Base-by-base conservation (phyloP, 2,329 filamentous ascomycete species). In the Aspergillus aculeatinus region DNA sequence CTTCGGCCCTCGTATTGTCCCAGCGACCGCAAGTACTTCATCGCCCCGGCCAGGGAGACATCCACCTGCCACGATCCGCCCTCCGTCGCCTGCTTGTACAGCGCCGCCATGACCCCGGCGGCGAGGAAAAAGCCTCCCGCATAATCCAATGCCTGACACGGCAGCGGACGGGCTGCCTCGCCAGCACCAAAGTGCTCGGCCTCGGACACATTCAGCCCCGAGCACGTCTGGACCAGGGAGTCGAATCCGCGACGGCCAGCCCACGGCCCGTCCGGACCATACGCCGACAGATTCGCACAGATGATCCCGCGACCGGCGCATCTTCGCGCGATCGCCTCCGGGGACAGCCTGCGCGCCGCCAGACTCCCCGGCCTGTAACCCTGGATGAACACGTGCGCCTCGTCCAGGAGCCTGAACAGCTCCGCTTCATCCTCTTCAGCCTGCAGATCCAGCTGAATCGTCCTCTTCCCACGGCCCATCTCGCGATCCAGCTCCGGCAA, bases 141-240 rank as follows among this genome's bases (percentile, higher is more conserved):
- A 61, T 87, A 83, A 66, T 87, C 85, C 0, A 87, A 75, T 0
- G 81, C 83, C 68, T 87, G 84, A 57, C 80, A 84, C 0, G 84
- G 84, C 33, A 79, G 72, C 0, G 78, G 71, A 1, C 77, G 76
- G 0, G 80, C 79, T 0, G 72, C 57, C 51, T 80, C 78, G 0
- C 75, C 76, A 0, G 67, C 60, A 2, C 74, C 78, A 23, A 68
- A 78, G 50, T 80, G 76, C 58, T 80, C 75, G 0, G 83, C 83
- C 65, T 87, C 84, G 0, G 81, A 81, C 1, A 83, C 74, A 49
- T 86, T 86, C 69, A 86, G 79, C 0, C 84, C 84, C 0, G 81
- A 80, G 57, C 80, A 83, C 7, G 83, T 83, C 68, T 87, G 83
- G 0, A 83, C 79, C 4, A 83, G 73, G 0, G 82, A 85, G 63